Conservation (phyloP, 78 protist genomes). For the Cavenderia fasciculata region DNA sequence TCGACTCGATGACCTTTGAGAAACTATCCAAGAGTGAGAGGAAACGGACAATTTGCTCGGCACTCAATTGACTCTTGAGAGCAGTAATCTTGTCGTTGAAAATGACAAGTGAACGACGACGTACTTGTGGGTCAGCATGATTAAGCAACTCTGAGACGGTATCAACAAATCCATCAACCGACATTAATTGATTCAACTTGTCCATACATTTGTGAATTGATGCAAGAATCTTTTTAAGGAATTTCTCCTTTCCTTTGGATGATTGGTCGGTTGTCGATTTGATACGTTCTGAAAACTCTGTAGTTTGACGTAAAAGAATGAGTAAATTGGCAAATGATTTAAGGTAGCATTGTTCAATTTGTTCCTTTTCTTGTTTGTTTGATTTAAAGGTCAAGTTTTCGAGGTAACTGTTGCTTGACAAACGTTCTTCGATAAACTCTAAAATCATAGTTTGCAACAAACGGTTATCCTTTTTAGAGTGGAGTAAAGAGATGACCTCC, state of each 20-base stretch:
- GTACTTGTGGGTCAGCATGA: constrained; percentile 57
- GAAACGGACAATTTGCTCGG: constrained; percentile 20
- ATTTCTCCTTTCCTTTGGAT: constrained; percentile 58
- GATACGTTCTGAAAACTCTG: constrained; percentile 9
- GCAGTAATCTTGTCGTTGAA: constrained; percentile 70
- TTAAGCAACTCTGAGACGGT: constrained; percentile 37
- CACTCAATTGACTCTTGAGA: background rate
- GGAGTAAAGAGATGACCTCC: background rate
- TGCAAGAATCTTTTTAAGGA: constrained; percentile 22
- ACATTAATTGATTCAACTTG: constrained; percentile 33
- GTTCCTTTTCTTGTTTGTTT: background rate
- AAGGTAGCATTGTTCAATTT: constrained; percentile 14
- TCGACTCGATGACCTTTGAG: constrained; percentile 10
- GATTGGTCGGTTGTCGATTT: background rate
- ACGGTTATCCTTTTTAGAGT: constrained; percentile 38
- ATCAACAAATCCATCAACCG: constrained; percentile 50
- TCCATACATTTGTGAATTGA: constrained; percentile 71
- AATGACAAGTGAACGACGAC: constrained; percentile 65
- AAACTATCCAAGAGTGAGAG: constrained; percentile 16
- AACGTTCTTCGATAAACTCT: constrained; percentile 48
- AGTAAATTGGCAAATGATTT: constrained; percentile 14
- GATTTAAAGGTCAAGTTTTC: background rate
- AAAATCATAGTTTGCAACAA: constrained; percentile 38
- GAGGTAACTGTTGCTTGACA: constrained; percentile 10
- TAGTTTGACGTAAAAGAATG: constrained; percentile 10